Percentiles rank a stretch among this genome's conserved stretches.
These are phyloP conservation scores for Podospora sp. DNA, from an alignment of 495 filamentous ascomycete species.

Conservation along the genomic window DNA sequence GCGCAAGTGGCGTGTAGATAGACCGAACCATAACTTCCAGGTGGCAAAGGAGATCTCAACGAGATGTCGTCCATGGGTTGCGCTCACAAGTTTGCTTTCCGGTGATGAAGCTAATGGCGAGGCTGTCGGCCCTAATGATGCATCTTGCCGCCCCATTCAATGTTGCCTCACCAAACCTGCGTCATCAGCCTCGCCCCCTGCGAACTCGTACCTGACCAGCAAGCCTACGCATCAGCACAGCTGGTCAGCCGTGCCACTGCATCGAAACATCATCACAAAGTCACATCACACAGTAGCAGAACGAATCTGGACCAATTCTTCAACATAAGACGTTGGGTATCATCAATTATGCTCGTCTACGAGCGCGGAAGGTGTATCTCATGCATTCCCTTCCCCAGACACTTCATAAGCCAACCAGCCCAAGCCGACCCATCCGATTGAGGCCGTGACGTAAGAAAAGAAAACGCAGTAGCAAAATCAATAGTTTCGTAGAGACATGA, in stretches of 20 bases:
- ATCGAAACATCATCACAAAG: not conserved
- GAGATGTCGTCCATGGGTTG: not conserved
- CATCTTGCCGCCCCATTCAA: too few species aligned
- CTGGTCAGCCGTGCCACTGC: not conserved
- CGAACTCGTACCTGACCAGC: too few species aligned
- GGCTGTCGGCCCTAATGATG: not conserved
- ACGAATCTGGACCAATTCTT: not conserved
- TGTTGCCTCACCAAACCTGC: too few species aligned
- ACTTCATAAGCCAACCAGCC: not conserved
- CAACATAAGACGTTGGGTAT: slow-evolving; percentile 17
- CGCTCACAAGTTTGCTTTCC: not conserved
- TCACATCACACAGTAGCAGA: not conserved
- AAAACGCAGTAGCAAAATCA: not conserved
- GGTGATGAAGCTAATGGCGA: not conserved
- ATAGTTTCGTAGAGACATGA: not conserved
- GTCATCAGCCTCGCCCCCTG: too few species aligned
- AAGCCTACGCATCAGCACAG: too few species aligned
- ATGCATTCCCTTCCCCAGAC: not conserved
- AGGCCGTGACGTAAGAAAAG: not conserved
- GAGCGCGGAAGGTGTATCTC: slow-evolving; percentile 5
- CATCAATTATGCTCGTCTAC: slow-evolving; percentile 22
- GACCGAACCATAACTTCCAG: not conserved
- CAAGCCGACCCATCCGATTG: not conserved
- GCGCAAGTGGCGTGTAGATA: not conserved
- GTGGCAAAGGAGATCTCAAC: not conserved